Conservation (phyloP, 2,329 filamentous ascomycete genomes). For the Calycina marina region DNA sequence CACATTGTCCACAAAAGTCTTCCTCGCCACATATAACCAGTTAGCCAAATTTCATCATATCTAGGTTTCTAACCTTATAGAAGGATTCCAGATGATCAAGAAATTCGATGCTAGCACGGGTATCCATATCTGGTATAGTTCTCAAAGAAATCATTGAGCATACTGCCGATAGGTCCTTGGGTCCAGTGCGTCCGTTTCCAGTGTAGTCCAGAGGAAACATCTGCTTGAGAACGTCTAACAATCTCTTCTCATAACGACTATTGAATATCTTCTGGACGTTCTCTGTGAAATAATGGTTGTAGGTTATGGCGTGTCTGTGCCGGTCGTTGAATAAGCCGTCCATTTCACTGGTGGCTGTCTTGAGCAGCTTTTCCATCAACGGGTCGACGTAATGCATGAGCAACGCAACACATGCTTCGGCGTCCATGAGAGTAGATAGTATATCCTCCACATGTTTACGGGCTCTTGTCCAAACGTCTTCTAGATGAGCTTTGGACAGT, state of each 20-base stretch:
- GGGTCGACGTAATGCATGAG: slow-evolving; percentile 1
- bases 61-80: slow-evolving; percentile 9
- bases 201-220: background rate
- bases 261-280: slow-evolving; percentile 3
- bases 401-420: slow-evolving; percentile 3
- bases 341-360: background rate
- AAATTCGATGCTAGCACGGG: slow-evolving; percentile 2
- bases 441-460: slow-evolving; percentile 22
- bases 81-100: slow-evolving; percentile 20
- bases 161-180: background rate
- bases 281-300: slow-evolving; percentile 4
- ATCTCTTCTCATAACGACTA: slow-evolving; percentile 2
- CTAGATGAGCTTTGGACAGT: slow-evolving; percentile 4
- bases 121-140: slow-evolving; percentile 1
- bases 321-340: slow-evolving; percentile 1
- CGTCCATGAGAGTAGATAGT: slow-evolving; percentile 22
- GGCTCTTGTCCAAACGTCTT: slow-evolving; percentile 8
- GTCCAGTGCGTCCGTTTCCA: background rate
- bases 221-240: background rate
- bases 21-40: slow-evolving; percentile 10
- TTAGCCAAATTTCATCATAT: background rate
- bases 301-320: slow-evolving; percentile 5
- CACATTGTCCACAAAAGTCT: slow-evolving; percentile 13
- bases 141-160: background rate
- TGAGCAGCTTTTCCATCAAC: slow-evolving; percentile 4